Base-by-base conservation (phyloP, 495 filamentous ascomycete species). In the Xanthoparmelia taractica region DNA sequence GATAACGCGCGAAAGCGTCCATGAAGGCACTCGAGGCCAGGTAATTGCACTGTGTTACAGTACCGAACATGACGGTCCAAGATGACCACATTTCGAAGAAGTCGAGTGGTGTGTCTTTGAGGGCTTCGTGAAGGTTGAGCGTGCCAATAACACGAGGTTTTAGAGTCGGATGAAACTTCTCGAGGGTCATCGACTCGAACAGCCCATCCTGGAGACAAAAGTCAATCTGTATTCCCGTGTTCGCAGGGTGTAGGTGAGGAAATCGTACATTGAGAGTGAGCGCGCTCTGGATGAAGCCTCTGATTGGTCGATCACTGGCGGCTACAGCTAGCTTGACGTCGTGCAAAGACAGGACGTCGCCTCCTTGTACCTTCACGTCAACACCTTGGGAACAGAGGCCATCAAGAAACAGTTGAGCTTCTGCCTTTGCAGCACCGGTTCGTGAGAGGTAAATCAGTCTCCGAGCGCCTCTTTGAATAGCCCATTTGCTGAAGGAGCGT, bases 391-490 rank as follows among this genome's bases (percentile, higher is more conserved):
- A 43, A 2, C 63, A 47, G 15, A 77, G 65, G 0, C 61, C 31
- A 23, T 70, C 65, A 23, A 77, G 50, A 6, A 68, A 45, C 23
- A 71, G 50, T 31, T 67, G 64, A 13, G 50, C 52, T 2, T 52
- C 41, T 11, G 33, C 10, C 37, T 65, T 68, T 5, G 63, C 60
- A 0, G 56, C 50, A 1, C 74, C 74, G 23, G 74, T 73, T 25
- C 76, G 64, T 8, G 64, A 63, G 34, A 77, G 68, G 65, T 77
- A 77, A 11, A 71, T 65, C 25, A 78, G 64, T n/a, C 77, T 69
- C 1, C 67, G 63, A 6, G 75, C 76, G 2, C 76, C 75, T 56
- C 59, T 67, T n/a, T 64, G 62, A 17, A 70, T 67, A 62, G 78
- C 69, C 31, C 69, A 76, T 4, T 70, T 65, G 11, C 72, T 68